Conservation (phyloP, 208 protist species). For the Naegleria fowleri region DNA sequence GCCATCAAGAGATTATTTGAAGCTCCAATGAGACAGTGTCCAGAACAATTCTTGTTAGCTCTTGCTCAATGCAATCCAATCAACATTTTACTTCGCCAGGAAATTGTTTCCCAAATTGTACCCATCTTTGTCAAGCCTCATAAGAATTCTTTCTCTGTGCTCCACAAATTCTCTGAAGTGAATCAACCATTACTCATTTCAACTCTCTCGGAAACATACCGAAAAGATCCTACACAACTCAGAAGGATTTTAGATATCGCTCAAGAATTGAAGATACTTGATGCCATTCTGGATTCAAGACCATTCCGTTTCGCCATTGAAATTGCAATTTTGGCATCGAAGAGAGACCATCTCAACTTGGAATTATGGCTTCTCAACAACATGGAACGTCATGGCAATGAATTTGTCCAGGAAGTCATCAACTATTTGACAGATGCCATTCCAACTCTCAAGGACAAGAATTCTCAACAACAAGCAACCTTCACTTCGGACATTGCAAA, state of each 20-base stretch:
- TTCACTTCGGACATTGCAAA: not conserved
- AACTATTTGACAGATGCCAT: constrained; percentile 25
- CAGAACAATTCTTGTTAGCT: constrained; percentile 53
- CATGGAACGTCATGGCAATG: constrained; percentile 24
- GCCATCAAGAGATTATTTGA: constrained; percentile 48
- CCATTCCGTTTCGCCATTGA: constrained; percentile 57
- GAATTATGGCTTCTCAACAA: constrained; percentile 52
- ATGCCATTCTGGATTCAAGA: constrained; percentile 42
- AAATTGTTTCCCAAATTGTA: constrained; percentile 39
- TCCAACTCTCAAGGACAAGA: not conserved
- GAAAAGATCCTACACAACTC: constrained; percentile 44
- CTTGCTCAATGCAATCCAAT: constrained; percentile 35
- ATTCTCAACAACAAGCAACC: not conserved
- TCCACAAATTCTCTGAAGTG: constrained; percentile 48
- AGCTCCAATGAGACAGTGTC: constrained; percentile 47
- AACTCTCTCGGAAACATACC: constrained; percentile 48
- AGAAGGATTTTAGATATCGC: constrained; percentile 57
- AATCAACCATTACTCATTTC: constrained; percentile 44
- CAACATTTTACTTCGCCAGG: not conserved
- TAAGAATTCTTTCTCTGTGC: constrained; percentile 37
- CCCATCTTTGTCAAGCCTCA: constrained; percentile 35
- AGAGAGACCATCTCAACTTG: constrained; percentile 56
- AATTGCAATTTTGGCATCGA: constrained; percentile 51
- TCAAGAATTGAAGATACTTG: constrained; percentile 47
- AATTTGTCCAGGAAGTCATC: not conserved